Percentiles rank a stretch among this genome's conserved stretches.
Conservation (phyloP, 2,329 filamentous ascomycete species). For the Aureobasidium vineae region DNA sequence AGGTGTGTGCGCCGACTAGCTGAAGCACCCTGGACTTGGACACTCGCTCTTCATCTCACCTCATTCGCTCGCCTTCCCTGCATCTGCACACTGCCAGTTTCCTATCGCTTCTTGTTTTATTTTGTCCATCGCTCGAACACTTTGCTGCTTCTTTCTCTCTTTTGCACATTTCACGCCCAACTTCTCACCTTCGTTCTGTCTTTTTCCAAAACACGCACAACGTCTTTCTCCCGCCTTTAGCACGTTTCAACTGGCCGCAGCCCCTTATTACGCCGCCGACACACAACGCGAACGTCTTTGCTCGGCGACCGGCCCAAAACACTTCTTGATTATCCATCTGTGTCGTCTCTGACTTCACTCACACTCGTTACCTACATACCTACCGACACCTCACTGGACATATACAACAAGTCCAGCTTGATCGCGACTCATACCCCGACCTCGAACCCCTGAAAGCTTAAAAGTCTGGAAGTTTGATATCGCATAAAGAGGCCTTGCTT, state of each 20-base stretch:
- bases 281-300: slow-evolving; percentile 16
- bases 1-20: slow-evolving; percentile 14
- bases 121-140: slow-evolving; percentile 10
- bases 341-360: slow-evolving; percentile 19
- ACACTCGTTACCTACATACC: slow-evolving; percentile 13
- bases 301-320: slow-evolving; percentile 12
- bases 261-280: slow-evolving; percentile 23
- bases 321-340: slow-evolving; percentile 3
- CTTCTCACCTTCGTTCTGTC: slow-evolving; percentile 11
- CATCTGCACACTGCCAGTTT: slow-evolving; percentile 13
- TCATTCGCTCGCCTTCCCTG: slow-evolving; percentile 15
- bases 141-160: background rate
- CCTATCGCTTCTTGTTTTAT: slow-evolving; percentile 13
- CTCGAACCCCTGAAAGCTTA: slow-evolving; percentile 15
- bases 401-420: background rate
- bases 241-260: slow-evolving; percentile 18
- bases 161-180: background rate
- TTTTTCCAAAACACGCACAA: slow-evolving; percentile 22
- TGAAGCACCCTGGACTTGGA: slow-evolving; percentile 20
- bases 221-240: slow-evolving; percentile 21
- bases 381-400: background rate
- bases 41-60: slow-evolving; percentile 11
- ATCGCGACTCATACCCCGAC: background rate
- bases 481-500: slow-evolving; percentile 1
- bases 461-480: slow-evolving; percentile 14